Base-by-base conservation (phyloP, 441 rosid genomes). In the Mallotus repandus region DNA sequence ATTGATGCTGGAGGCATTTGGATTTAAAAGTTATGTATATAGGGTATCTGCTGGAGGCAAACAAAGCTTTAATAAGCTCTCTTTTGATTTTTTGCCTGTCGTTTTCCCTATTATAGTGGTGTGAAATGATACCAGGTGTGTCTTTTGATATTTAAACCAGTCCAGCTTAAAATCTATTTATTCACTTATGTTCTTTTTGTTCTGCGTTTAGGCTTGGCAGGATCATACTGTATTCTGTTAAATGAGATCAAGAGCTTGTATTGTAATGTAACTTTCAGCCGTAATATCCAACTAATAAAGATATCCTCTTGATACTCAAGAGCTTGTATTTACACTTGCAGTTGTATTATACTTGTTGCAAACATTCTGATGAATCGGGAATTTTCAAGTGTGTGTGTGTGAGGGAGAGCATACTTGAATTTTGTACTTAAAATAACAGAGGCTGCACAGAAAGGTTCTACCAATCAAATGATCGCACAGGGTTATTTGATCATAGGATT, bases 1-100 rank as follows among this genome's bases (percentile, higher is more conserved):
- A 82, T 77, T 19, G 64, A 74, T 32, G 86, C 86, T 22, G 84
- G 86, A 41, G 86, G 82, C 64, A 55, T 81, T 15, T 83, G 86
- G 86, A 66, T 83, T 57, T 82, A 76, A 38, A 69, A 18, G 58
- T n/a, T 22, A 16, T 32, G 12, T 16, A 13, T 4, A 2, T 9
- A 2, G 3, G 0, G 2, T 11, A 10, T 18, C 43, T 55, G 63
- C 14, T 43, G 13, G 41, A 25, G 9, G 1, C 0, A 0, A 19
- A 72, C 53, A 25, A 25, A 25, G 29, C 29, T 64, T 59, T 15
- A 29, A 32, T 18, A 49, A 60, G 12, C 50, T 18, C 13, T 10
- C 8, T 38, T 62, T 35, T 62, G 9, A n/a, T 46, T 19, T 19
- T 49, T 21, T 1, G 0, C 15, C 3, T 7, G 25, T 41, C 45